Conservation (phyloP, 129 eudicot genomes). For the Heracleum sosnowskyi region DNA sequence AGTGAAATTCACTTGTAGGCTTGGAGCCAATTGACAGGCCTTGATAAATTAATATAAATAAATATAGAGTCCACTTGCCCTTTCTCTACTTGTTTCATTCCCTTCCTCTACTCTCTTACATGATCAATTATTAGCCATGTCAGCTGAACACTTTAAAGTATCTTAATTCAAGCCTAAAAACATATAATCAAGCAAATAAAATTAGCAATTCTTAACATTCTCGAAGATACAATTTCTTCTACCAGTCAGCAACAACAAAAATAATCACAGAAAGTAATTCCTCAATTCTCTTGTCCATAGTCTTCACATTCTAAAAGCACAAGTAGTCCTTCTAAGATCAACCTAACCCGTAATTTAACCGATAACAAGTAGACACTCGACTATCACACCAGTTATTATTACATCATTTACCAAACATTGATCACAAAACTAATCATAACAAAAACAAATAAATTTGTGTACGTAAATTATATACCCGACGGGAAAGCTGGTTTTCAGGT, state of each 20-base stretch:
- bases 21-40: background rate
- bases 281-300: background rate
- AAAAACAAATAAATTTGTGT: background rate
- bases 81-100: background rate
- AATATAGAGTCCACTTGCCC: background rate
- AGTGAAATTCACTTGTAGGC: background rate
- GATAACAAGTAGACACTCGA: background rate
- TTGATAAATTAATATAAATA: background rate
- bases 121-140: background rate
- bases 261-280: background rate
- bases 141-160: background rate
- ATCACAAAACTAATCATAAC: background rate
- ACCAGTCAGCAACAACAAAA: background rate
- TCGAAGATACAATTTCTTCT: background rate
- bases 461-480: constrained; percentile 33
- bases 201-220: background rate
- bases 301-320: background rate
- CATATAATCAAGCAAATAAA: background rate
- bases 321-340: background rate
- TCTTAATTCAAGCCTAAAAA: background rate
- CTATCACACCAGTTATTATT: background rate
- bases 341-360: background rate
- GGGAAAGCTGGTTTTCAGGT: constrained; percentile 65
- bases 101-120: background rate
- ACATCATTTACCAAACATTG: background rate